A percentile compares a stretch with the other conserved stretches of the same genome.
These are phyloP conservation scores for Globisporangium yorkense DNA, from an alignment of 352 stramenopile genomes.

Conservation along the genomic window DNA sequence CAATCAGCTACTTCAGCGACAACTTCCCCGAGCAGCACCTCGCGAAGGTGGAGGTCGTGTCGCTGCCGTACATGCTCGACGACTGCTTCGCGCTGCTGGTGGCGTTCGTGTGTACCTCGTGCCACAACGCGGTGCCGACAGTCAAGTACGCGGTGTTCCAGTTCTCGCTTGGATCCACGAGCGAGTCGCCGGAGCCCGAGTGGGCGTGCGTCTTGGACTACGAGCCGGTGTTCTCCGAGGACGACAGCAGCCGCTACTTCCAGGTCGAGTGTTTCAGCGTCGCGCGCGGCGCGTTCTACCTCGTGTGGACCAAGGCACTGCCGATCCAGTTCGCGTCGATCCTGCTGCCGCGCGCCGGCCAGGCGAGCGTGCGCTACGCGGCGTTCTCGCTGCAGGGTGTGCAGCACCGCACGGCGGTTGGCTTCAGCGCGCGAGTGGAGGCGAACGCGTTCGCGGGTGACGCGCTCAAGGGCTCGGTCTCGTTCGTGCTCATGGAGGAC, in stretches of 20 bases:
- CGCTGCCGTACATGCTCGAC: conserved; percentile 61
- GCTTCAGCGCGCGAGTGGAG: conserved; percentile 51
- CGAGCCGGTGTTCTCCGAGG: conserved; percentile 50
- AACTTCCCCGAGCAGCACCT: conserved; percentile 53
- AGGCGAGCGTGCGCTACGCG: conserved; percentile 47
- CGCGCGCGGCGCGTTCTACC: conserved; percentile 53
- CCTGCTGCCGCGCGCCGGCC: conserved; percentile 37
- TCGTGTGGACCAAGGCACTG: conserved; percentile 56
- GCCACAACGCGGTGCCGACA: conserved; percentile 21
- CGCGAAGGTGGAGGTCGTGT: conserved; percentile 55
- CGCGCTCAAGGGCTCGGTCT: conserved; percentile 57
- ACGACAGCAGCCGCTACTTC: conserved; percentile 35
- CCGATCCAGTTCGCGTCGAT: conserved; percentile 65
- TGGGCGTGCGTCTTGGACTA: conserved; percentile 67
- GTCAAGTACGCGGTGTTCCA: conserved; percentile 77
- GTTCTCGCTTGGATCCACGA: conserved; percentile 32
- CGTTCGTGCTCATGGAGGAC: conserved; percentile 58
- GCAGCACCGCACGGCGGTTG: conserved; percentile 34
- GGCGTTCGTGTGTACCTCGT: conserved; percentile 59
- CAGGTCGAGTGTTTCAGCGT: conserved; percentile 56
- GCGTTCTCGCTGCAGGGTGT: conserved; percentile 66
- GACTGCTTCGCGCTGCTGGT: conserved; percentile 53
- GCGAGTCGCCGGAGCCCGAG: conserved; percentile 30
- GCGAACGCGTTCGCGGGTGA: conserved; percentile 41
- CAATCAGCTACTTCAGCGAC: conserved; percentile 69